phyloP scores from a whole-genome alignment of 352 stramenopile species.

The Phytopythium vexans region DNA sequence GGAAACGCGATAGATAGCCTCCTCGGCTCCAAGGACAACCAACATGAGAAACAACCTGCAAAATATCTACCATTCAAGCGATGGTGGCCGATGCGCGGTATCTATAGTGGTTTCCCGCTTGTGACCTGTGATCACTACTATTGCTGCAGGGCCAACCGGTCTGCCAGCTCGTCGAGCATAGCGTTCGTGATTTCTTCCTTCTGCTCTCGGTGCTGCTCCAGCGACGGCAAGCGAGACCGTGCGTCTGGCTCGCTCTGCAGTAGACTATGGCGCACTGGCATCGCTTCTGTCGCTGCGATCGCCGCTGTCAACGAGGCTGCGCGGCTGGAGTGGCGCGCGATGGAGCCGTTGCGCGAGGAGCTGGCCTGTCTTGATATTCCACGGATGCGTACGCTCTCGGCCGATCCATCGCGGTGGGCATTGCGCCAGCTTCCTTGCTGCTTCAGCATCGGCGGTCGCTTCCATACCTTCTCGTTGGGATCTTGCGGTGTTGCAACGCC shows the following conservation, averaged over 20 bases:
- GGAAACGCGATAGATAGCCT: no score
- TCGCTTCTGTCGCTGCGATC: slow-evolving; percentile 16
- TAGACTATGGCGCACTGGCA: slow-evolving; percentile 17
- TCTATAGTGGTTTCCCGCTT: no score
- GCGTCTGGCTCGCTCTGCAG: slow-evolving; percentile 21
- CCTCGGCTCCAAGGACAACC: no score
- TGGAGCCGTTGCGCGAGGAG: not conserved
- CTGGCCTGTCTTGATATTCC: slow-evolving; percentile 19
- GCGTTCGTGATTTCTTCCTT: slow-evolving; percentile 5
- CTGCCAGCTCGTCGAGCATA: slow-evolving; percentile 5
- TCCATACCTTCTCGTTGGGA: slow-evolving; percentile 36
- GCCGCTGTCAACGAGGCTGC: slow-evolving; percentile 21
- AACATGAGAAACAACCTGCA: no score
- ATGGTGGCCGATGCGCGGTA: no score
- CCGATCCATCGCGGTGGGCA: slow-evolving; percentile 26
- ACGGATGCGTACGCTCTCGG: slow-evolving; percentile 31
- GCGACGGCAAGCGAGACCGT: not conserved
- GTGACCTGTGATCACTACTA: not conserved
- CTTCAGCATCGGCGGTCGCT: slow-evolving; percentile 21
- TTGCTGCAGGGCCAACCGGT: slow-evolving; percentile 3
- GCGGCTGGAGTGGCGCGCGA: slow-evolving; percentile 24
- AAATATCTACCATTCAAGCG: no score
- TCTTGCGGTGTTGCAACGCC: slow-evolving; percentile 20
- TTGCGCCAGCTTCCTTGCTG: slow-evolving; percentile 52
- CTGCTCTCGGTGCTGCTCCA: not conserved